These are phyloP conservation scores for Trichoderma afroharzianum DNA, from an alignment of 2,329 filamentous ascomycete genomes.

Conservation along the genomic window DNA sequence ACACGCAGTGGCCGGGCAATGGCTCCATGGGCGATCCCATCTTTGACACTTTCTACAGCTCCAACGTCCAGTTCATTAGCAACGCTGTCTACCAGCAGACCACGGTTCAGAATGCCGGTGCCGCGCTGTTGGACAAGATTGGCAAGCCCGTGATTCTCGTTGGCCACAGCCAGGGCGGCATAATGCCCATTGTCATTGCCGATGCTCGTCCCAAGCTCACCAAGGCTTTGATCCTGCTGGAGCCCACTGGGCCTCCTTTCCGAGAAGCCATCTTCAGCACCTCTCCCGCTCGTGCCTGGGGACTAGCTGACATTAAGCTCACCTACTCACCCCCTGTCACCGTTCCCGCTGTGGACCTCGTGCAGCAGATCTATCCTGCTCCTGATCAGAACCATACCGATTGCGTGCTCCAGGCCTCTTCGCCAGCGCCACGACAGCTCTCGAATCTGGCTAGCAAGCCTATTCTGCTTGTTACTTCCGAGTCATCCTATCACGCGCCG, in stretches of 20 bases:
- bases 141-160: slow-evolving; percentile 38
- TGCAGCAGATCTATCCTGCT: slow-evolving; percentile 28
- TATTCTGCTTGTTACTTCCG: slow-evolving; percentile 31
- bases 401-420: slow-evolving; percentile 34
- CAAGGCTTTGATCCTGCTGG: slow-evolving; percentile 41
- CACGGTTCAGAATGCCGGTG: slow-evolving; percentile 37
- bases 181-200: slow-evolving; percentile 39
- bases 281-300: slow-evolving; percentile 37
- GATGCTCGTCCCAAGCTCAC: slow-evolving; percentile 41
- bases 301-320: slow-evolving; percentile 47
- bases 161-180: slow-evolving; percentile 46
- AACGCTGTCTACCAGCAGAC: slow-evolving; percentile 35
- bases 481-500: slow-evolving; percentile 43
- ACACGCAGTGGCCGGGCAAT: slow-evolving; percentile 43
- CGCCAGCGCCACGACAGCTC: slow-evolving; percentile 19
- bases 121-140: slow-evolving; percentile 41
- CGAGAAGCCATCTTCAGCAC: slow-evolving; percentile 38
- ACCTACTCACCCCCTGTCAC: slow-evolving; percentile 43
- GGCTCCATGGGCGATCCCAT: slow-evolving; percentile 37
- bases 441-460: slow-evolving; percentile 19
- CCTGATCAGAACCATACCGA: slow-evolving; percentile 23
- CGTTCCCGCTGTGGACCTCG: slow-evolving; percentile 34
- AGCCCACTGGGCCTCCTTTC: slow-evolving; percentile 48
- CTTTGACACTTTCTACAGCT: slow-evolving; percentile 41
- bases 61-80: slow-evolving; percentile 36